Percentiles rank a stretch among this genome's conserved stretches.
phyloP scores from a whole-genome alignment of 1,139 yeast species.

The Fermentozyma sake region DNA sequence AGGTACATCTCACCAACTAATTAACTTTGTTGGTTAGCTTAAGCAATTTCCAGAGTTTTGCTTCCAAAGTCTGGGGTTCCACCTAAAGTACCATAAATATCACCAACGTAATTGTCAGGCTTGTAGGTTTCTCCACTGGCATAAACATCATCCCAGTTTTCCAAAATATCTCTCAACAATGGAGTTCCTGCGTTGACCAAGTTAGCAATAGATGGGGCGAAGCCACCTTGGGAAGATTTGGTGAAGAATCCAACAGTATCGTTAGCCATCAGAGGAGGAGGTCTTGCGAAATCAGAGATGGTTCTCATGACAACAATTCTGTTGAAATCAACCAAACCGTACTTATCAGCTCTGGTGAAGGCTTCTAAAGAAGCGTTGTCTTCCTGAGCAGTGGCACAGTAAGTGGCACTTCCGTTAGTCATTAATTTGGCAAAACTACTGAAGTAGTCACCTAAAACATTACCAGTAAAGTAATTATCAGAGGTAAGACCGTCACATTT shows the following conservation, averaged over 20 bases:
- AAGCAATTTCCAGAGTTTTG: too few species aligned
- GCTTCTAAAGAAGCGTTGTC: conserved; percentile 66
- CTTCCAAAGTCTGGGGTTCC: conserved; percentile 16
- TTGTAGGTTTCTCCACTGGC: conserved; percentile 23
- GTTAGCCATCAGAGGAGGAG: conserved; percentile 43
- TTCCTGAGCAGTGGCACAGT: conserved; percentile 65
- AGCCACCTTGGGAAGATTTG: conserved; percentile 50
- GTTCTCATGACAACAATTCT: conserved; percentile 62
- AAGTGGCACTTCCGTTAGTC: conserved; percentile 57
- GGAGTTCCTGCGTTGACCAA: conserved; percentile 54
- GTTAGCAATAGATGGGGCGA: conserved; percentile 45
- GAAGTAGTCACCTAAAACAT: conserved; percentile 47
- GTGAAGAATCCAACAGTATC: conserved; percentile 49
- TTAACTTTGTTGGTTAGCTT: too few species aligned
- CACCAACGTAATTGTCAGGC: conserved; percentile 57
- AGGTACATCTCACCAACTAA: too few species aligned
- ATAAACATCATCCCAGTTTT: conserved; percentile 50
- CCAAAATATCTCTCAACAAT: conserved; percentile 48
- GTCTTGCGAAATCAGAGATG: conserved; percentile 57
- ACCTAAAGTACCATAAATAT: conserved; percentile 50
- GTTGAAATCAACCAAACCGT: conserved; percentile 53
- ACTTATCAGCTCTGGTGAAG: conserved; percentile 48
- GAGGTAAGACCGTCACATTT: conserved; percentile 61
- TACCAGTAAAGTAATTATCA: conserved; percentile 59
- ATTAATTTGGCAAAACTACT: conserved; percentile 43